phyloP scores from a whole-genome alignment of 225 moss, liverwort and hornwort genomes.

The Antitrichia curtipendula region DNA sequence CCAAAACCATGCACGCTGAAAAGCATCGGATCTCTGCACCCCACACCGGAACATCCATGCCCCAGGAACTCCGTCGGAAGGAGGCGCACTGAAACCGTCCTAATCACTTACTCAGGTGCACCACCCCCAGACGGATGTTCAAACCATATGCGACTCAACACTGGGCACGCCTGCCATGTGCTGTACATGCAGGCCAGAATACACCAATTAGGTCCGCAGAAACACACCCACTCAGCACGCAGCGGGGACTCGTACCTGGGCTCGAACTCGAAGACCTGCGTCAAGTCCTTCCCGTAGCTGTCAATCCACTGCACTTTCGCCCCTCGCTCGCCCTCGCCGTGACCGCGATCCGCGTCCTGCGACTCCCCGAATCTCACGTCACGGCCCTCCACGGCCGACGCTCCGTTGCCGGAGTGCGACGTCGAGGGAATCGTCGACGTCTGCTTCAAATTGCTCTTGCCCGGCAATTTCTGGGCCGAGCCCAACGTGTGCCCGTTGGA shows the following conservation, averaged over 20 bases:
- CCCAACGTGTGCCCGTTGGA: slow-evolving; percentile 51
- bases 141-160: background rate
- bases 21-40: background rate
- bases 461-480: slow-evolving; percentile 48
- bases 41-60: background rate
- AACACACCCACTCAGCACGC: background rate
- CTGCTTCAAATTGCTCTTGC: slow-evolving; percentile 76
- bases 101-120: background rate
- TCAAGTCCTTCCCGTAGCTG: slow-evolving; percentile 77
- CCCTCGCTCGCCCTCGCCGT: slow-evolving; percentile 21
- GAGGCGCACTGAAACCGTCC: background rate
- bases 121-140: background rate
- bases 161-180: background rate
- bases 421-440: slow-evolving; percentile 50
- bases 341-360: slow-evolving; percentile 2
- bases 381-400: background rate
- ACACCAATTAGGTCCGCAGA: background rate
- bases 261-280: slow-evolving; percentile 92
- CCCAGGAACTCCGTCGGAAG: background rate
- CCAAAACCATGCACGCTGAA: background rate
- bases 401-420: slow-evolving; percentile 26
- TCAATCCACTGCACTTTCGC: slow-evolving; percentile 79
- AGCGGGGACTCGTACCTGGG: slow-evolving; percentile 44
- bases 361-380: slow-evolving; percentile 16
- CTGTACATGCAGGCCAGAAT: background rate